phyloP scores from a whole-genome alignment of 257 asterid species.

The Asclepias syriaca region DNA sequence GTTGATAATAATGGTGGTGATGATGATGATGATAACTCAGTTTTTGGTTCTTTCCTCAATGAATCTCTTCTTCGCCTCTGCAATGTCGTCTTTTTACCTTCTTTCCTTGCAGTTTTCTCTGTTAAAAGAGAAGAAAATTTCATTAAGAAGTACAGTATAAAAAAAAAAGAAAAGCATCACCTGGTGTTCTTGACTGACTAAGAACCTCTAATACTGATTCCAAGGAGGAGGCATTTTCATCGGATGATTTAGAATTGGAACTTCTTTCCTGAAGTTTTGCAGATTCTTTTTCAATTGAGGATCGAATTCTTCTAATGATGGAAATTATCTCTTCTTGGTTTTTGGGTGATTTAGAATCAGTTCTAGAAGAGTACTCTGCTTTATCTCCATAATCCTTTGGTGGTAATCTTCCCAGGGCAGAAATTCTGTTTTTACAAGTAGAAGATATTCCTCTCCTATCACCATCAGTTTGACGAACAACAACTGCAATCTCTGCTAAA shows the following conservation, averaged over 20 bases:
- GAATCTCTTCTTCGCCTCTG: conserved; percentile 17
- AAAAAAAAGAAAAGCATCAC: conserved; percentile 15
- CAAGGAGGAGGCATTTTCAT: conserved; percentile 40
- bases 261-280: conserved; percentile 35
- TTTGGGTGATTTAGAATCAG: conserved; percentile 27
- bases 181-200: conserved; percentile 48
- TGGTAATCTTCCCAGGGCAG: conserved; percentile 25
- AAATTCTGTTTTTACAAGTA: conserved; percentile 2
- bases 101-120: conserved; percentile 33
- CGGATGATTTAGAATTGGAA: conserved; percentile 30
- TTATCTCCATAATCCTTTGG: conserved; percentile 27
- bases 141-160: neutral
- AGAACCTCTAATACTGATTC: conserved; percentile 57
- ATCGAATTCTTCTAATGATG: conserved; percentile 57
- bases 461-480: conserved; percentile 34
- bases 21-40: conserved; percentile 23
- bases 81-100: conserved; percentile 20
- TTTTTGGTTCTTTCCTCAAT: conserved; percentile 28
- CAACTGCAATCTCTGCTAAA: conserved; percentile 69
- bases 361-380: conserved; percentile 15
- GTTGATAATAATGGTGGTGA: conserved; percentile 6
- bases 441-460: conserved; percentile 22
- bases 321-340: conserved; percentile 66
- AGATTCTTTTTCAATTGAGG: conserved; percentile 54
- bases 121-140: conserved; percentile 9